phyloP scores from a whole-genome alignment of 108 stramenopile genomes.

The Nannochloropsis salina region DNA sequence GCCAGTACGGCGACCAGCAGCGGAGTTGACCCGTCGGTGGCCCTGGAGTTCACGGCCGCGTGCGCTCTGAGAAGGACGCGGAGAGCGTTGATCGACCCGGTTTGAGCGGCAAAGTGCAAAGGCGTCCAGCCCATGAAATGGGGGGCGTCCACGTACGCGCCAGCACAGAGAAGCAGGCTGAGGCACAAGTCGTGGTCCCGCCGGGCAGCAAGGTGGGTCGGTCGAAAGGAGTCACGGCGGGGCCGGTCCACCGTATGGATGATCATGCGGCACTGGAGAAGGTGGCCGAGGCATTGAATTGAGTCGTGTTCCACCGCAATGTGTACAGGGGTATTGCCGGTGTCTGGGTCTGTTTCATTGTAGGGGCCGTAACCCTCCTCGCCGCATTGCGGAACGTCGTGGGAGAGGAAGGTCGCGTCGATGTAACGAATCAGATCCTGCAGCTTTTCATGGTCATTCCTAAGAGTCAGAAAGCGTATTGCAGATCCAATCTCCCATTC shows the following conservation, averaged over 20 bases:
- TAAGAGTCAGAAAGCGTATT: not conserved
- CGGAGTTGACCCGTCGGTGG: not conserved
- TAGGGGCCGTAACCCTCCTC: not conserved
- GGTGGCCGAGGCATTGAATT: constrained; percentile 15
- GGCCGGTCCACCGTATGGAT: not conserved
- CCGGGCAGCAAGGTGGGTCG: not conserved
- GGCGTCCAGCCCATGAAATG: not conserved
- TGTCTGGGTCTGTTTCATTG: not conserved
- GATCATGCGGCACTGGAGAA: not conserved
- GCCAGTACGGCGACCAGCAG: not conserved
- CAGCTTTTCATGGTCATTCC: not conserved
- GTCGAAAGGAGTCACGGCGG: not conserved
- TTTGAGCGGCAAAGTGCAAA: constrained; percentile 9
- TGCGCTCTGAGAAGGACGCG: not conserved
- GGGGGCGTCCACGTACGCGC: not conserved
- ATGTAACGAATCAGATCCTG: not conserved
- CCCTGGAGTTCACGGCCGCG: not conserved
- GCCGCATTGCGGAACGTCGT: not conserved
- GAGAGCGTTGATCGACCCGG: not conserved
- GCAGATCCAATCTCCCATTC: constrained; percentile 10
- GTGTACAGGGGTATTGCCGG: constrained; percentile 3
- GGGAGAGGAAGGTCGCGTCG: not conserved
- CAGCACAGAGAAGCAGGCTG: not conserved
- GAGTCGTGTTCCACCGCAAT: not conserved
- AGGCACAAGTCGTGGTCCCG: not conserved